Percentiles rank a stretch among this genome's conserved stretches.
Conservation (phyloP, 176 grass and related monocot genomes). For the Poa pratensis region DNA sequence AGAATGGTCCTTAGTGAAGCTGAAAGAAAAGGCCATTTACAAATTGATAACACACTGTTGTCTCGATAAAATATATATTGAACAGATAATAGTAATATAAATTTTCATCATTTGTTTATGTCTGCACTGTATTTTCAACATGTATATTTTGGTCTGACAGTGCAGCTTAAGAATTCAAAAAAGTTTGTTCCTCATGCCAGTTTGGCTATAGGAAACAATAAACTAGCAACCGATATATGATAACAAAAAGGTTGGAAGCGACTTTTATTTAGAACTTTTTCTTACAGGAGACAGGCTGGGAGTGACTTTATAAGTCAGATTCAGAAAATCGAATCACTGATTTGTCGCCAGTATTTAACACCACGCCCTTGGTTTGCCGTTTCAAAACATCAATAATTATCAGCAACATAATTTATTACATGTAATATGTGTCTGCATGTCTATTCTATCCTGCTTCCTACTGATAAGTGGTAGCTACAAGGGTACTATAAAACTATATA, state of each 20-base stretch:
- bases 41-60: conserved; percentile 2
- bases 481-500: not conserved
- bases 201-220: conserved; percentile 5
- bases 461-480: not conserved
- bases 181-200: not conserved
- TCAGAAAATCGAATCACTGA: not conserved
- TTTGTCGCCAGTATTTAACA: not conserved
- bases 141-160: not conserved
- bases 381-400: not conserved
- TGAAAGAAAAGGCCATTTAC: conserved; percentile 41
- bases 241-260: conserved; percentile 10
- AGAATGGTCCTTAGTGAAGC: conserved; percentile 87
- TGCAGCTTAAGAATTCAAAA: not conserved
- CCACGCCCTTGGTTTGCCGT: conserved; percentile 8
- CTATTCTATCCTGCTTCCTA: not conserved
- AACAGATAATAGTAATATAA: conserved; percentile 22
- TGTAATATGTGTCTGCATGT: not conserved
- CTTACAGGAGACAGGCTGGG: not conserved
- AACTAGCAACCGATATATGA: not conserved
- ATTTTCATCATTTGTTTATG: not conserved
- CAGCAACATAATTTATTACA: conserved; percentile 13
- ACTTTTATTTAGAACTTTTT: not conserved
- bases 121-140: not conserved
- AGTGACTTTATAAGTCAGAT: conserved; percentile 14
- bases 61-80: conserved; percentile 27